Evolutionary conservation across 371 early-diverging fungal genomes (phyloP).

Genomic region (Lichtheimia ornata): DNA sequence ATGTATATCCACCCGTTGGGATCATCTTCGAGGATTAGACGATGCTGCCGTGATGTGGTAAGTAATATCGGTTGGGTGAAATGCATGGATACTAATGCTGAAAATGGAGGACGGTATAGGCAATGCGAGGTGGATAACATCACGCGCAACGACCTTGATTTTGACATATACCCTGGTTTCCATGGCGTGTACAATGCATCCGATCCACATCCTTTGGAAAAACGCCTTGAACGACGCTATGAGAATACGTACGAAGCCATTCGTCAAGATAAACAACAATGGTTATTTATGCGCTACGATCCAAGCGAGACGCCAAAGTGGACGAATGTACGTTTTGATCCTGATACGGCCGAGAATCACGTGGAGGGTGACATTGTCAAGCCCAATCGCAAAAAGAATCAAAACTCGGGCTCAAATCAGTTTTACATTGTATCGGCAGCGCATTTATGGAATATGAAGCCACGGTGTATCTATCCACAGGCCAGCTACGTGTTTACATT

Average conservation of each 20-base stretch:
- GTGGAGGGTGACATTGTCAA: conserved; percentile 16
- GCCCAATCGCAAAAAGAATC: conserved; percentile 21
- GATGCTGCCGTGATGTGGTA: conserved; percentile 35
- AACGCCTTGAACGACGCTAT: conserved; percentile 14
- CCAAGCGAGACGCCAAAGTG: conserved; percentile 14
- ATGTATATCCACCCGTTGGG: conserved; percentile 38
- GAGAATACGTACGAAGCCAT: conserved; percentile 29
- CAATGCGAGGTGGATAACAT: conserved; percentile 37
- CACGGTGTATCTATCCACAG: conserved; percentile 28
- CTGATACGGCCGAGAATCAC: conserved; percentile 22
- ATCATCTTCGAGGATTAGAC: conserved; percentile 27
- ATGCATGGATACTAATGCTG: neutral
- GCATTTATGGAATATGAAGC: conserved; percentile 36
- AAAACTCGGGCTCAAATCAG: conserved; percentile 20
- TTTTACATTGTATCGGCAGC: conserved; percentile 34
- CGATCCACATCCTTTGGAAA: conserved; percentile 21
- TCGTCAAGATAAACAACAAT: conserved; percentile 36
- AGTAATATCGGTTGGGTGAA: neutral
- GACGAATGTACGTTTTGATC: conserved; percentile 30
- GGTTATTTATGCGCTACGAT: conserved; percentile 33
- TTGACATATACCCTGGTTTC: conserved; percentile 32
- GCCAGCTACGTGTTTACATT: conserved; percentile 31
- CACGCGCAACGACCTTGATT: conserved; percentile 24
- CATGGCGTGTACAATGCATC: conserved; percentile 28
- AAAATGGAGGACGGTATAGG: conserved; percentile 8